Evolutionary conservation across 2,329 filamentous ascomycete genomes (phyloP), one percentile per base, ranked within the genome.

Genomic region (Stachybotrys chlorohalonatus): DNA sequence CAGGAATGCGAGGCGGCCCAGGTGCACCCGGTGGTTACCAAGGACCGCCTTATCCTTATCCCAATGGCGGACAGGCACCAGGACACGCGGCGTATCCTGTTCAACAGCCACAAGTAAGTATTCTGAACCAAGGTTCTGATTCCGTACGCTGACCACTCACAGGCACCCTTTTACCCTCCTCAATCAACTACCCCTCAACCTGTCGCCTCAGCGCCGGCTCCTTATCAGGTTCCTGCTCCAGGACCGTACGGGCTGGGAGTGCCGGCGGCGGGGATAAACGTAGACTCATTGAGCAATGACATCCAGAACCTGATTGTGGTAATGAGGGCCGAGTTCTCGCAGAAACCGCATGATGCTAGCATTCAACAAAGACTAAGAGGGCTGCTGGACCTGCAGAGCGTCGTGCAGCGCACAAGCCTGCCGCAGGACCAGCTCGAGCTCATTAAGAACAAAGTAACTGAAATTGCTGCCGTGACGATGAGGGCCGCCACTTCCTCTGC

Each of bases 371-470:
- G 88, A 73, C 76, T 96, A 66, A 89, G 90, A 73, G 90, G 91
- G 59, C 82, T 96, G 63, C 76, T 92, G 71, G 89, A 94, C 70
- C 81, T 97, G 60, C 90, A 95, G 74, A 65, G 63, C 56, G 84
- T 80, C 62, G 76, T 96, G 66, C 84, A 89, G 69, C 86, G 80
- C 62, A 87, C 90, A 70, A 85, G 86, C 66, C 78, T 96, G 68
- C 86, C 86, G 56, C 84, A 85, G 64, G 86, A 92, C 66, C 89
- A 95, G 74, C 80, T 96, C 68, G 84, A 88, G 72, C 83, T 88
- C 69, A 88, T 96, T 72, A 89, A 87, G 72, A 85, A 87, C 68
- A 90, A 94, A 80, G 85, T 96, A 71, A 84, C 87, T 70, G 84
- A 85, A 70, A 81, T 96, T 70, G 82, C 70, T 70, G 66, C 83